Evolutionary conservation across 371 early-diverging fungal species (phyloP), one percentile per base, ranked within the genome.

Genomic region (Syncephalastrum monosporum): DNA sequence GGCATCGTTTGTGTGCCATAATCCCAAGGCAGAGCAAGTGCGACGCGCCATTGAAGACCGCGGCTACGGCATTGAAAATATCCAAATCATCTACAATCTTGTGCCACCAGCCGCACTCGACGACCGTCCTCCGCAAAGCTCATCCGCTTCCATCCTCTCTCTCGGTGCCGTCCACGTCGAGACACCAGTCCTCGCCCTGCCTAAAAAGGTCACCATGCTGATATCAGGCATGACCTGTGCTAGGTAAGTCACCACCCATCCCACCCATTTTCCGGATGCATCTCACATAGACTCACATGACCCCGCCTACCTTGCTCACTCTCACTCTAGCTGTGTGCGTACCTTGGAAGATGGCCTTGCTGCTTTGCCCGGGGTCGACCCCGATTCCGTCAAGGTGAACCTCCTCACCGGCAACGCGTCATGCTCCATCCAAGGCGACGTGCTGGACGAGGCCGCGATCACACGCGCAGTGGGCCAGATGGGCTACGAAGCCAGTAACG

Each of bases 151-250:
- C 0, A 44, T 70, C 1, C 43, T 50, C 3, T 66, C 71, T 3
- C 61, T 72, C 5, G 61, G 67, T 47, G 58, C 65, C 21, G 60
- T 71, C 3, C 58, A 68, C 1, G 65, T 77, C 24, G 65, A 63
- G n/a, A 55, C 61, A 1, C 59, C 61, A 12, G 47, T 55, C 3
- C 50, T 63, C 7, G 60, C 74, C 6, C 48, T 46, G 7, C 68
- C 72, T 42, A 60, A 69, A 47, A 77, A 75, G 58, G 75, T 82
- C 5, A 75, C 63, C 12, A 63, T 88, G 45, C 57, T 42, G 56
- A 69, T 72, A 64, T 50, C 73, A 48, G 87, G 94, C 49, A 91
- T 94, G 92, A 89, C 91, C 10, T 91, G 92, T 61, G 78, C 91
- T 1, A 60, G 60, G 60, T 60, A 54, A 51, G 7, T 6, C 15